Evolutionary conservation across 78 protist genomes (phyloP).

Genomic region (Dictyostelium intermedium): DNA sequence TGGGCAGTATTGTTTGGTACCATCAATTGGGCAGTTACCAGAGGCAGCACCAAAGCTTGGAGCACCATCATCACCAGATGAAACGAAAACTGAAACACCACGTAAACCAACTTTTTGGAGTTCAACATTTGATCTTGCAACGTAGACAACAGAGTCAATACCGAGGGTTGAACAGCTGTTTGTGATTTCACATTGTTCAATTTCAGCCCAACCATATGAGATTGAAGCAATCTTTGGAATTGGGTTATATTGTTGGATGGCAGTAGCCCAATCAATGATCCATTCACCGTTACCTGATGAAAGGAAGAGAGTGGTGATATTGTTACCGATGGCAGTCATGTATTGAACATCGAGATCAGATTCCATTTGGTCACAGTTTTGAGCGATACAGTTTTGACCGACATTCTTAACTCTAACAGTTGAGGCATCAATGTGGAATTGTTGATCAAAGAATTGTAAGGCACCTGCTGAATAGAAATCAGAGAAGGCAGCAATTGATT

Average conservation of each 20-base stretch:
- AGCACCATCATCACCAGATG: constrained; percentile 90
- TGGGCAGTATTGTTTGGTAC: constrained; percentile 55
- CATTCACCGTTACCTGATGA: constrained; percentile 45
- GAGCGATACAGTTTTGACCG: constrained; percentile 45
- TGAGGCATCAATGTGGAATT: not conserved
- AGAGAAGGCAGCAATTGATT: constrained; percentile 67
- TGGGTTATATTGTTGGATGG: not conserved
- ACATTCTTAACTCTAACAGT: constrained; percentile 22
- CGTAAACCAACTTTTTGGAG: constrained; percentile 73
- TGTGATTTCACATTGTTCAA: constrained; percentile 70
- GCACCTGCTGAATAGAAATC: constrained; percentile 72
- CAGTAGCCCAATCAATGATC: constrained; percentile 56
- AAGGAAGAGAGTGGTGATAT: constrained; percentile 49
- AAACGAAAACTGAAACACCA: constrained; percentile 79
- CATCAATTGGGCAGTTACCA: constrained; percentile 80
- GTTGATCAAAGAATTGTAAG: constrained; percentile 9
- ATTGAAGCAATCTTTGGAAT: constrained; percentile 69
- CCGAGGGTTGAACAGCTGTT: constrained; percentile 38
- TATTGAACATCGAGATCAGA: constrained; percentile 76
- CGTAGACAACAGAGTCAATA: constrained; percentile 35
- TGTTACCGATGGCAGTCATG: constrained; percentile 55
- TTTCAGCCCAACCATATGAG: constrained; percentile 79
- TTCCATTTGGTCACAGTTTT: constrained; percentile 68
- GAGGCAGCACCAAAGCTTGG: constrained; percentile 44
- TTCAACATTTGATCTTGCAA: constrained; percentile 41